Conservation (phyloP, 1,284 basidiomycete species). For the Malassezia nana region DNA sequence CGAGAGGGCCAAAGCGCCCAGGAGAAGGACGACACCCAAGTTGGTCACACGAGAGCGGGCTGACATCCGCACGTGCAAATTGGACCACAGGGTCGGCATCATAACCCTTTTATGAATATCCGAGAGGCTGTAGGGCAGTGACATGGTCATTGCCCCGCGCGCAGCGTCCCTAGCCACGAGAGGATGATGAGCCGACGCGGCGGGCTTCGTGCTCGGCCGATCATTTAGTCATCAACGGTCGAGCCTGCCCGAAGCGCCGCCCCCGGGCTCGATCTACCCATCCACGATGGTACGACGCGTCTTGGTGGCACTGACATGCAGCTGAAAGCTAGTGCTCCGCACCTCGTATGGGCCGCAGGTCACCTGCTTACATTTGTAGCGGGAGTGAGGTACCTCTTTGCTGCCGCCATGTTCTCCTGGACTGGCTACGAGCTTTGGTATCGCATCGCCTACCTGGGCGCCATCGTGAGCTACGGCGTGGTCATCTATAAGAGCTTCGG, state of each 20-base stretch:
- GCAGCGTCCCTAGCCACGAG: not conserved
- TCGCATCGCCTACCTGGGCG: slow-evolving; percentile 40
- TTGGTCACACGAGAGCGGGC: slow-evolving; percentile 45
- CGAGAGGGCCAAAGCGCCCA: slow-evolving; percentile 28
- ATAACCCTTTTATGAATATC: not conserved
- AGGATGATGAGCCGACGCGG: not conserved
- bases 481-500: slow-evolving; percentile 48
- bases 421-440: slow-evolving; percentile 40
- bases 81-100: slow-evolving; percentile 5
- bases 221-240: not conserved
- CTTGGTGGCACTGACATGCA: not conserved
- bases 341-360: slow-evolving; percentile 47
- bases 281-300: slow-evolving; percentile 7
- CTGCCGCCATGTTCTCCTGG: slow-evolving; percentile 26
- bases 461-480: slow-evolving; percentile 48
- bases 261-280: not conserved
- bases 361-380: slow-evolving; percentile 46
- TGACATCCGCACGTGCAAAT: slow-evolving; percentile 33
- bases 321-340: slow-evolving; percentile 30
- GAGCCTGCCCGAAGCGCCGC: not conserved
- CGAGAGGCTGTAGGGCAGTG: slow-evolving; percentile 5
- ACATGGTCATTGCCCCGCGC: slow-evolving; percentile 3
- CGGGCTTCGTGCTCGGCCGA: not conserved
- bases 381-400: slow-evolving; percentile 40
- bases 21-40: slow-evolving; percentile 41